These are phyloP conservation scores for Combretum micranthum DNA, from an alignment of 345 rosid genomes.

Conservation along the genomic window DNA sequence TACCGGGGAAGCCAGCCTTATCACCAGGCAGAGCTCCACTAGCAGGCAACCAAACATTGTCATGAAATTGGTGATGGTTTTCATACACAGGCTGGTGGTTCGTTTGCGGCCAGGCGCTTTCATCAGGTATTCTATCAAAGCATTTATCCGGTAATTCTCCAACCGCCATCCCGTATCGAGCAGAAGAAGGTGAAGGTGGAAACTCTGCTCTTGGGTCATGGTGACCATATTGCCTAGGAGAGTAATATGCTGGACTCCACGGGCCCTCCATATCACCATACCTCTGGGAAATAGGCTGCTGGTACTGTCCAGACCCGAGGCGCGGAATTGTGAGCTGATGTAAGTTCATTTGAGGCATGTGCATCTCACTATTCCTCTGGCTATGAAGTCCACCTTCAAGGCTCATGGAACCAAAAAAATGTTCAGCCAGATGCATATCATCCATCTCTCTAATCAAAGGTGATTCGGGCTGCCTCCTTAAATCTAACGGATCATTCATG, in stretches of 20 bases:
- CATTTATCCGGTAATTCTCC: conserved; percentile 59
- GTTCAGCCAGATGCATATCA: conserved; percentile 25
- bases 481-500: conserved; percentile 61
- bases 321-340: conserved; percentile 45
- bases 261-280: conserved; percentile 69
- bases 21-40: conserved; percentile 47
- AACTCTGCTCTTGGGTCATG: conserved; percentile 74
- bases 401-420: conserved; percentile 35
- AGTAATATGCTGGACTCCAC: conserved; percentile 70
- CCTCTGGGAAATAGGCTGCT: conserved; percentile 48
- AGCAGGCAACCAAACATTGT: conserved; percentile 69
- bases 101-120: conserved; percentile 48
- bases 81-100: conserved; percentile 50
- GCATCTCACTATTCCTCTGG: conserved; percentile 52
- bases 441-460: conserved; percentile 19
- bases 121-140: conserved; percentile 67
- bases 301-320: conserved; percentile 28
- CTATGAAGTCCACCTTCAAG: conserved; percentile 52
- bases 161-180: conserved; percentile 51
- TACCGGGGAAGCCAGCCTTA: conserved; percentile 71
- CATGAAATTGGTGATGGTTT: conserved; percentile 42
- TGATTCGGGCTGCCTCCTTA: conserved; percentile 51
- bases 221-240: conserved; percentile 80
- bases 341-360: conserved; percentile 46
- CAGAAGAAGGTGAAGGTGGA: conserved; percentile 77